These are phyloP conservation scores for Thielaviopsis euricoi DNA, from an alignment of 2,329 filamentous ascomycete species.

Conservation along the genomic window DNA sequence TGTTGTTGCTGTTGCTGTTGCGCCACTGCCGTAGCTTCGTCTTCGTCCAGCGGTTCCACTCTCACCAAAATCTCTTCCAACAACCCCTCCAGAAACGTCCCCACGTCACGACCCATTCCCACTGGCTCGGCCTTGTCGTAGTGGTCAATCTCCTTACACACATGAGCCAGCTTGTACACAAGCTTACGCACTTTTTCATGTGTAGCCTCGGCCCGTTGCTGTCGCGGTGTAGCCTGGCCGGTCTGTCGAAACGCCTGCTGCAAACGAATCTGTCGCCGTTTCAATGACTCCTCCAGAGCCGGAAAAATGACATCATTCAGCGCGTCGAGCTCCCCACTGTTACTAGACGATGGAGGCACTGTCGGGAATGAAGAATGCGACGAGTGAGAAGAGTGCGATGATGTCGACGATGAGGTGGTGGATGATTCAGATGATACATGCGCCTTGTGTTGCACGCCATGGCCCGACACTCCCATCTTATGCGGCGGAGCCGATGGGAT, in stretches of 20 bases:
- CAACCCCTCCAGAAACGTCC: conserved; percentile 77
- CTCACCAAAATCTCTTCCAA: conserved; percentile 80
- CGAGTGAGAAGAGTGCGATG: too few species aligned
- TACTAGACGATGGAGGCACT: conserved; percentile 37
- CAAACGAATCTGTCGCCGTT: conserved; percentile 52
- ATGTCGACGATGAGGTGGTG: conserved; percentile 12
- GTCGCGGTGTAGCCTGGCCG: conserved; percentile 37
- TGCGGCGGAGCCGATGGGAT: conserved; percentile 11
- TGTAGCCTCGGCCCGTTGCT: conserved; percentile 51
- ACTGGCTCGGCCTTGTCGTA: conserved; percentile 76
- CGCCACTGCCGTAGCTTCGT: conserved; percentile 22
- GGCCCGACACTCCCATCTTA: conserved; percentile 8
- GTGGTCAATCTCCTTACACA: conserved; percentile 81
- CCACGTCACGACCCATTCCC: conserved; percentile 83
- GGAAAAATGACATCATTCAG: conserved; percentile 85
- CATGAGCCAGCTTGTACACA: conserved; percentile 64
- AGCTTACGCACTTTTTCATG: conserved; percentile 72
- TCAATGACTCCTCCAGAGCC: conserved; percentile 77
- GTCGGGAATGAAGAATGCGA: conserved; percentile 35
- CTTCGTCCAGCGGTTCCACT: conserved; percentile 73
- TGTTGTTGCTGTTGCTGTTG: conserved; percentile 1
- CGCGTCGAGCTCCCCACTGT: conserved; percentile 55
- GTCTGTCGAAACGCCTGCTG: conserved; percentile 32
- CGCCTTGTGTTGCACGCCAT: conserved; percentile 18
- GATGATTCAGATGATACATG: conserved; percentile 20